A percentile compares a stretch with the other conserved stretches of the same genome.
phyloP scores from a whole-genome alignment of 164 flowering plant species.

The Chimonanthus praecox region DNA sequence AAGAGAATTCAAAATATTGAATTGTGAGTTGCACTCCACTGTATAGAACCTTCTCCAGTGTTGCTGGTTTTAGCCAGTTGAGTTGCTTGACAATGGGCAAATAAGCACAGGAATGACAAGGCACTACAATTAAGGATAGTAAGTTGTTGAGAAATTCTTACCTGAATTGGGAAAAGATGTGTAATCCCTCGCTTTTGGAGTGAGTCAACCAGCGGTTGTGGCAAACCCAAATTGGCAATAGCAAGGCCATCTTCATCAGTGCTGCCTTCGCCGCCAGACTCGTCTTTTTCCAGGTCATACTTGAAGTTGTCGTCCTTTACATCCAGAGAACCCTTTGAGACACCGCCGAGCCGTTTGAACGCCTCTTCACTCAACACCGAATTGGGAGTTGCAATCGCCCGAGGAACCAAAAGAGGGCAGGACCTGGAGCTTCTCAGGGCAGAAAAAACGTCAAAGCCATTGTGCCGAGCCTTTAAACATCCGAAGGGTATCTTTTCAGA shows the following conservation, averaged over 20 bases:
- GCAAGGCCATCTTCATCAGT: slow-evolving; percentile 34
- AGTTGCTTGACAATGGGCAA: no score
- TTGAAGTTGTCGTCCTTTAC: slow-evolving; percentile 17
- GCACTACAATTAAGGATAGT: neutral
- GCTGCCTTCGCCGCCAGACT: neutral
- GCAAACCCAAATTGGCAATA: slow-evolving; percentile 42
- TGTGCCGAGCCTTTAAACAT: slow-evolving; percentile 7
- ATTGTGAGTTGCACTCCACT: no score
- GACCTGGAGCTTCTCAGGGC: slow-evolving; percentile 4
- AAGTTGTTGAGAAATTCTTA: slow-evolving; percentile 3
- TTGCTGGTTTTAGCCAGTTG: no score
- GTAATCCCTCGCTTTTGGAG: slow-evolving; percentile 64
- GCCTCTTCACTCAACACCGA: slow-evolving; percentile 64
- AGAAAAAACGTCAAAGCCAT: slow-evolving; percentile 3
- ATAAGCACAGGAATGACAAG: neutral
- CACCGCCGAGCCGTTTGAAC: slow-evolving; percentile 43
- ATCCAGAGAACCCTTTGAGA: slow-evolving; percentile 12
- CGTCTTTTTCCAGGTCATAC: slow-evolving; percentile 9
- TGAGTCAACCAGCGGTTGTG: slow-evolving; percentile 41
- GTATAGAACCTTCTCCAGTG: no score
- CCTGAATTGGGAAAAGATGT: slow-evolving; percentile 75
- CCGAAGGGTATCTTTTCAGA: slow-evolving; percentile 17
- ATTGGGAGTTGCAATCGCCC: slow-evolving; percentile 65
- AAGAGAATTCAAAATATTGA: no score
- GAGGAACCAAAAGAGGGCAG: slow-evolving; percentile 15